Base-by-base conservation (phyloP, 192 early-diverging fungal genomes). In the Funneliformis geosporum region DNA sequence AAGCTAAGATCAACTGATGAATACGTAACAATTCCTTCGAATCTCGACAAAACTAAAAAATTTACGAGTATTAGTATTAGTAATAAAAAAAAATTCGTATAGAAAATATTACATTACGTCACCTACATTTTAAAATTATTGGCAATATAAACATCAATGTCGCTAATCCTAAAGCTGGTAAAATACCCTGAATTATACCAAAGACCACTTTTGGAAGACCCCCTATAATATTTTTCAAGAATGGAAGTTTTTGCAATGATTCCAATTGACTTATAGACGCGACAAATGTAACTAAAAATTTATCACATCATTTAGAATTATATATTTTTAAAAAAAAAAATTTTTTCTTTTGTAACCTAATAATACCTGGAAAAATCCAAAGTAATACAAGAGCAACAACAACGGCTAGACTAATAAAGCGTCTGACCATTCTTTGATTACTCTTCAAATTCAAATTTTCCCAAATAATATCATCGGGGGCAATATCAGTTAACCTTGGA, bases 381-480 rank as follows among this genome's bases (percentile, higher is more conserved):
- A 92, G 81, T 11, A 94, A 73, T 6, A 90, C 87, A 80, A 97
- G 80, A 5, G 83, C 91, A 8, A 90, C 71, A 0, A 88, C 85
- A 11, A 86, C 64, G 1, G 78, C 60, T 18, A 90, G 83, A 39
- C 91, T 88, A 11, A 92, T 25, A 67, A 91, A 61, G 25, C 82
- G 85, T 46, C 93, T 86, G n/a, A 86, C 75, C 28, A 92, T 82
- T 8, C 91, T 86, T 44, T 85, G 76, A 60, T 84, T 84, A 21
- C 85, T 83, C 8, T 81, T 76, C 16, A 92, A 80, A 61, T 88
- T 89, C 71, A 95, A 84, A 74, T 96, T 96, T 9, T 87, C 82
- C 96, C 96, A 97, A 44, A 96, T 89, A 18, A 97, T 82, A 82
- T 97, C 94, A 38, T 88, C 73, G 0, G 93, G 91, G 60, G 91